Base-by-base conservation (phyloP, 164 flowering plant species). In the Macadamia tetraphylla region DNA sequence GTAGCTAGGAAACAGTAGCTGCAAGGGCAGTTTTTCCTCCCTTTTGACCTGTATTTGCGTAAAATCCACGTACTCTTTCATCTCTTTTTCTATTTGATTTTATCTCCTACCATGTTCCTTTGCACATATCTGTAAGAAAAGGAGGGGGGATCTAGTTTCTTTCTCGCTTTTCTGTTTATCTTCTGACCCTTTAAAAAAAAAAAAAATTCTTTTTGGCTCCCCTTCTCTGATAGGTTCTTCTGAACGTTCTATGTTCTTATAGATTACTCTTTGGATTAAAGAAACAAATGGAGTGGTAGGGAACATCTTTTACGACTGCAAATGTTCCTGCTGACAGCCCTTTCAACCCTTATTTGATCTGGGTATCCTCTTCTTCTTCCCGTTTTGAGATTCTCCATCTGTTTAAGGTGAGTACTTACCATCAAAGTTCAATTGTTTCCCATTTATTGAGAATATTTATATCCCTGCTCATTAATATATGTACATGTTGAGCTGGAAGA, bases 361-460 rank as follows among this genome's bases (percentile, higher is more conserved):
- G 78, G 84, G 70, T 71, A 62, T 67, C 65, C 66, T 67, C 71
- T 72, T 65, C 69, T 71, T 73, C 70, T 59, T 48, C 74, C 70
- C 67, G 62, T 75, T 52, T 29, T 68, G 78, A 70, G 78, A 63
- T 65, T 74, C 70, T 68, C 73, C 63, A 71, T 79, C 40, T 63
- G 56, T 73, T 68, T 59, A 64, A 79, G 84, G 88, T 80, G 72
- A 77, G 80, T 77, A 60, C 29, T 74, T 73, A 1, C 56, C 74
- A 70, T 35, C 40, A 35, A 35, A 51, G 61, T 66, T 72, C 58
- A 63, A 70, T 70, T 53, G 13, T 53, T n/a, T 11, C 48, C n/a
- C 56, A 60, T 66, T 44, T 74, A 72, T 63, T 51, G 49, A 67
- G 58, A 43, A 29, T 53, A 67, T 62, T 67, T 58, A 23, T 23